Evolutionary conservation across 345 rosid species (phyloP).

Genomic region (Boechera retrofracta): DNA sequence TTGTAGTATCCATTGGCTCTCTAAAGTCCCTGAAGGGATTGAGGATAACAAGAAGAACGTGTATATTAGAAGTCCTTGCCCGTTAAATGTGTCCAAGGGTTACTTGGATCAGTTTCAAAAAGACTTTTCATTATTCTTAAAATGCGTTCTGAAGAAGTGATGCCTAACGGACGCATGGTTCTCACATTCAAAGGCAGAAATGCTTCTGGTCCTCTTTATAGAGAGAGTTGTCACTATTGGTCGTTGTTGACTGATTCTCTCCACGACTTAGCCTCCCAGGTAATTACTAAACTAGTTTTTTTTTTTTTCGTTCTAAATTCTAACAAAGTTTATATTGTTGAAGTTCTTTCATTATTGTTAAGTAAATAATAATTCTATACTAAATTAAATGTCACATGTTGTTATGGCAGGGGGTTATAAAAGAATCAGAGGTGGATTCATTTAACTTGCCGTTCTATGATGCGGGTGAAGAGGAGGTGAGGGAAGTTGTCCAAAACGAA

Average conservation of each 20-base stretch:
- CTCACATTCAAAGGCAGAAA: conserved; percentile 44
- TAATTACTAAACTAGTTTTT: background rate
- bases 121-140: conserved; percentile 50
- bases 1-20: conserved; percentile 47
- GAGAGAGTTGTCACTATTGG: conserved; percentile 14
- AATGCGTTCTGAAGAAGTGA: conserved; percentile 42
- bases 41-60: conserved; percentile 33
- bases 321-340: background rate
- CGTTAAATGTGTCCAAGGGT: conserved; percentile 37
- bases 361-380: background rate
- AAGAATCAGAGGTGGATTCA: conserved; percentile 41
- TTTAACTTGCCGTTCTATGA: conserved; percentile 46
- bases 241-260: conserved; percentile 39
- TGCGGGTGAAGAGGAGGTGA: conserved; percentile 26
- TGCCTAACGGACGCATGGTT: conserved; percentile 47
- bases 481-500: conserved; percentile 30
- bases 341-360: background rate
- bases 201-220: conserved; percentile 37
- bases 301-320: too few species aligned
- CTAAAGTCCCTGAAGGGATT: conserved; percentile 33
- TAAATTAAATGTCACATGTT: background rate
- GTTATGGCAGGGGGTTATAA: conserved; percentile 41
- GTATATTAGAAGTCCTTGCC: conserved; percentile 35
- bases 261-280: conserved; percentile 48
- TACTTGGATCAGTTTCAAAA: conserved; percentile 48